Percentiles rank a stretch among this genome's conserved stretches.
Conservation (phyloP, 2,329 filamentous ascomycete species). For the Phialocephala sp. region DNA sequence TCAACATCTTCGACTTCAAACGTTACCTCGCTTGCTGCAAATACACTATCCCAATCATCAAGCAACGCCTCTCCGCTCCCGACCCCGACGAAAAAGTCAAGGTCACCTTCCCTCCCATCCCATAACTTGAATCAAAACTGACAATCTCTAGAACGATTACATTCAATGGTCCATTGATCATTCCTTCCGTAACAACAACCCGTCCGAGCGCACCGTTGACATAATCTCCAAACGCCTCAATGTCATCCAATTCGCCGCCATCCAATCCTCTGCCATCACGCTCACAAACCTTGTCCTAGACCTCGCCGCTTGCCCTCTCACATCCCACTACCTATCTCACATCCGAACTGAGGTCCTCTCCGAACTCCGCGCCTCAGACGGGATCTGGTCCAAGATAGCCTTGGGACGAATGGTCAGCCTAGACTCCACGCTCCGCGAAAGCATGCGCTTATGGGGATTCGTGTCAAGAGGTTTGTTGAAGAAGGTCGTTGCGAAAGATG, state of each 20-base stretch:
- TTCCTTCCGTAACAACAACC: conserved; percentile 45
- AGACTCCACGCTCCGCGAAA: conserved; percentile 52
- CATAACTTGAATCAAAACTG: conserved; percentile 14
- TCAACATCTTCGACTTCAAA: conserved; percentile 31
- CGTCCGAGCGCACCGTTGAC: conserved; percentile 43
- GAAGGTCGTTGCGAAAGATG: conserved; percentile 45
- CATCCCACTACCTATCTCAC: conserved; percentile 46
- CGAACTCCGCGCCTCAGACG: conserved; percentile 39
- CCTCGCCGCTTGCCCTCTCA: conserved; percentile 45
- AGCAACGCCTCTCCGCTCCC: conserved; percentile 38
- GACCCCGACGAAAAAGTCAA: conserved; percentile 35
- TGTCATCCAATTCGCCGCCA: conserved; percentile 36
- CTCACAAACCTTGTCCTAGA: conserved; percentile 49
- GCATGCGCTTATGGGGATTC: conserved; percentile 47
- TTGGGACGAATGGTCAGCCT: conserved; percentile 46
- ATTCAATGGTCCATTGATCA: conserved; percentile 49
- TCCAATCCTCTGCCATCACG: conserved; percentile 48
- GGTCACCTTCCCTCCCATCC: not conserved
- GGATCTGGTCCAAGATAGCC: conserved; percentile 49
- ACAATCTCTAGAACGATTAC: conserved; percentile 44
- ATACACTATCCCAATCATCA: conserved; percentile 45
- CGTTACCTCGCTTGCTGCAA: conserved; percentile 39
- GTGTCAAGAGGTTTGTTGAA: conserved; percentile 38
- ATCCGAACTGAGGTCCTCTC: conserved; percentile 47
- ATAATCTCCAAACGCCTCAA: conserved; percentile 41